phyloP scores from a whole-genome alignment of 2,329 filamentous ascomycete genomes.

The Penicillium fuscoglaucum region DNA sequence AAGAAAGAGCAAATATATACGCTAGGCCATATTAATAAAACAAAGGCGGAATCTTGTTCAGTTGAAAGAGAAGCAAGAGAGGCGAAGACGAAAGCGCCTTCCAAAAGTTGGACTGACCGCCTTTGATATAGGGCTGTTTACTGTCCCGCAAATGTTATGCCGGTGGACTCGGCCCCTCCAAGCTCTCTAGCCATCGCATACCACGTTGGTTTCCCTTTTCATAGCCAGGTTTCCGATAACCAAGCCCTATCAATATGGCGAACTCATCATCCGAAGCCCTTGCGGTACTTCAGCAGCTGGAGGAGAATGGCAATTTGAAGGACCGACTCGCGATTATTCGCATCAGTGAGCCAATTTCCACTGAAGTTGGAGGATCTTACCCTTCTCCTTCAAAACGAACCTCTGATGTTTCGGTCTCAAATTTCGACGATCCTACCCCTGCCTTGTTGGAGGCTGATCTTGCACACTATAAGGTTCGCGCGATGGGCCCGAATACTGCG shows the following conservation, averaged over 20 bases:
- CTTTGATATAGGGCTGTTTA: slow-evolving; percentile 16
- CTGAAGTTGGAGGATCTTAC: slow-evolving; percentile 33
- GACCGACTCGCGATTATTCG: slow-evolving; percentile 67
- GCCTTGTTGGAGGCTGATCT: slow-evolving; percentile 80
- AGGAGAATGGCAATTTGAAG: slow-evolving; percentile 51
- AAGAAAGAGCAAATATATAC: neutral
- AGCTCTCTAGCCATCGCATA: neutral
- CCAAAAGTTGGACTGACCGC: slow-evolving; percentile 10
- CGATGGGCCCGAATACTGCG: neutral
- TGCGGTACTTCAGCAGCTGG: slow-evolving; percentile 50
- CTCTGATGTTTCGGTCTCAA: slow-evolving; percentile 74
- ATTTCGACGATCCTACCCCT: slow-evolving; percentile 68
- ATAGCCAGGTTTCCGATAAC: neutral
- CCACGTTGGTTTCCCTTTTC: neutral
- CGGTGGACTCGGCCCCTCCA: neutral
- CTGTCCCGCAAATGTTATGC: neutral
- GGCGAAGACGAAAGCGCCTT: slow-evolving; percentile 9
- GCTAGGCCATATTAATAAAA: neutral
- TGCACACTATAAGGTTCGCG: slow-evolving; percentile 71
- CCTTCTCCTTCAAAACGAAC: slow-evolving; percentile 53
- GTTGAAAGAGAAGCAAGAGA: neutral
- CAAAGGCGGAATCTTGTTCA: neutral
- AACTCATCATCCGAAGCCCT: slow-evolving; percentile 27
- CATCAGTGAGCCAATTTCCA: slow-evolving; percentile 72
- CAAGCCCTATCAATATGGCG: slow-evolving; percentile 15